These are phyloP conservation scores for Verbena officinalis DNA, from an alignment of 257 asterid genomes.

Conservation along the genomic window DNA sequence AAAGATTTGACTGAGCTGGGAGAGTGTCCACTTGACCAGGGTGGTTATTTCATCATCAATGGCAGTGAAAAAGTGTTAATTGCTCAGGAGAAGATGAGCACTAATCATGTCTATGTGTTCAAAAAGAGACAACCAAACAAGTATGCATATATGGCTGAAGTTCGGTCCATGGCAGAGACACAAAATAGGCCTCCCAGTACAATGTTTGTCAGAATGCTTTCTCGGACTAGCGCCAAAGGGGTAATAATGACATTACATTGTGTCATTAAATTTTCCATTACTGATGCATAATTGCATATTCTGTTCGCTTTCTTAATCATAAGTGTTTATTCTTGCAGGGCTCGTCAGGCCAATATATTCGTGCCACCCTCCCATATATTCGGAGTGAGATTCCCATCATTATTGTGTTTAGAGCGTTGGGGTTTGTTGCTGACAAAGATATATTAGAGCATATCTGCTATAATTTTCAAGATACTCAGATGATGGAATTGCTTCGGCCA, in stretches of 20 bases:
- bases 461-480: conserved; percentile 87
- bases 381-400: conserved; percentile 96
- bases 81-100: conserved; percentile 99
- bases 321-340: conserved; percentile 57
- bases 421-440: conserved; percentile 98
- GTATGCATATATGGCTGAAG: conserved; percentile 94
- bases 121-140: conserved; percentile 99
- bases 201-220: conserved; percentile 98
- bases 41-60: conserved; percentile 92
- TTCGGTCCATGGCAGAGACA: conserved; percentile 95
- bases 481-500: conserved; percentile 98
- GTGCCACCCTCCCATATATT: conserved; percentile 94
- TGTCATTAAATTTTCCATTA: not conserved
- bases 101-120: conserved; percentile 95
- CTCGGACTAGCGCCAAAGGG: conserved; percentile 98
- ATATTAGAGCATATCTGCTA: conserved; percentile 93
- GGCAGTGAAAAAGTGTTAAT: conserved; percentile 98
- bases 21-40: conserved; percentile 97
- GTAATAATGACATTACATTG: conserved; percentile 48
- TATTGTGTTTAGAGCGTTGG: conserved; percentile 90
- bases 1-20: conserved; percentile 99
- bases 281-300: conserved; percentile 12
- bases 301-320: not conserved
- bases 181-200: conserved; percentile 97
- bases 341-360: conserved; percentile 94